These are phyloP conservation scores for Cymbopogon flexuosus DNA, from an alignment of 202 grass and related monocot genomes.

Conservation along the genomic window DNA sequence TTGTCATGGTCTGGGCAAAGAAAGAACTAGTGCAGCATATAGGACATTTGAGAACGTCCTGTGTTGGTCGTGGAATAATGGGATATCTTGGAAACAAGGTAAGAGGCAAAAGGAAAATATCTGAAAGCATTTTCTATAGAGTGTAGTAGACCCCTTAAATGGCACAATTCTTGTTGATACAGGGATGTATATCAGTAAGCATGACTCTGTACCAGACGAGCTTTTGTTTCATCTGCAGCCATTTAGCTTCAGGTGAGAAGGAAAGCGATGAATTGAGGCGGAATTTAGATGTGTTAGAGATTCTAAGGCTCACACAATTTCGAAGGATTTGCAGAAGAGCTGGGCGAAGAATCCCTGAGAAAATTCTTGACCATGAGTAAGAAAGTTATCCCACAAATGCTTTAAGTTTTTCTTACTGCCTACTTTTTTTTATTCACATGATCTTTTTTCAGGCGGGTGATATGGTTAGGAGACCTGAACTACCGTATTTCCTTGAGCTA, in stretches of 20 bases:
- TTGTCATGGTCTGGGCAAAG: slow-evolving; percentile 81
- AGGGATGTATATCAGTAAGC: slow-evolving; percentile 99
- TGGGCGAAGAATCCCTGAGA: slow-evolving; percentile 63
- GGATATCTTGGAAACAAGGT: slow-evolving; percentile 99
- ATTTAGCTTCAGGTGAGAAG: slow-evolving; percentile 96
- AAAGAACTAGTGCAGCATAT: slow-evolving; percentile 77
- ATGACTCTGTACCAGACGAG: slow-evolving; percentile 83
- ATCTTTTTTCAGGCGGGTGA: slow-evolving; percentile 46
- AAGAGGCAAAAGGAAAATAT: slow-evolving; percentile 21
- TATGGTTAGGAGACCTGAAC: slow-evolving; percentile 96
- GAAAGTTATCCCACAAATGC: slow-evolving; percentile 19
- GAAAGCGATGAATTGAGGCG: slow-evolving; percentile 82
- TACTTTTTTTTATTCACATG: slow-evolving; percentile 17
- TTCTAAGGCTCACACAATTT: slow-evolving; percentile 85
- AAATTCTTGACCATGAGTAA: slow-evolving; percentile 97
- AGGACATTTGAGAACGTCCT: slow-evolving; percentile 87
- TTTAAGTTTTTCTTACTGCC: neutral
- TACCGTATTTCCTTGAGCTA: slow-evolving; percentile 95
- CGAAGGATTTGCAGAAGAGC: slow-evolving; percentile 77
- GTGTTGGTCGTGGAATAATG: slow-evolving; percentile 88
- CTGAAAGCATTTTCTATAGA: neutral
- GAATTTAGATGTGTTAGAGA: slow-evolving; percentile 86
- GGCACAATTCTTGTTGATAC: slow-evolving; percentile 20
- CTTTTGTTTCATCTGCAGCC: slow-evolving; percentile 96
- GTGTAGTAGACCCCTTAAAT: neutral